Evolutionary conservation across 139 green algal species (phyloP).

Genomic region (Coelastrella sp.): DNA sequence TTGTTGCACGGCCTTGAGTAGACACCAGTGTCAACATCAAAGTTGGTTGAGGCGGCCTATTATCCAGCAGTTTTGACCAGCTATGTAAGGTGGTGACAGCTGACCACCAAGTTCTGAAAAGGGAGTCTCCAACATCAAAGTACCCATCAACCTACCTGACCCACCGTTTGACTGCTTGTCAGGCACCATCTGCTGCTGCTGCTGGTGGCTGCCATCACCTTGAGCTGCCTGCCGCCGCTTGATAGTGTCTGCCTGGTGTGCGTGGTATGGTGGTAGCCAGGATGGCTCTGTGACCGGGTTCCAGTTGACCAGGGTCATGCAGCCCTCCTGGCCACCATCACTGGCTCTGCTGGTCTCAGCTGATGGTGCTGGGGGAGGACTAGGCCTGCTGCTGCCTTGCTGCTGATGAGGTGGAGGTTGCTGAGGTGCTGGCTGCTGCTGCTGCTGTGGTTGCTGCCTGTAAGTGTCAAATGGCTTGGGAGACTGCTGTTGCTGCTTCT

Average conservation of each 20-base stretch:
- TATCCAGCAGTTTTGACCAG: no score
- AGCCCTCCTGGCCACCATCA: conserved; percentile 7
- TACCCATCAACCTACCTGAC: no score
- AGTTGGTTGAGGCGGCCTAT: no score
- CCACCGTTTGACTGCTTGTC: background rate
- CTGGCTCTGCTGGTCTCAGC: background rate
- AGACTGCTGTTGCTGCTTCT: conserved; percentile 27
- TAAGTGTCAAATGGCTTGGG: conserved; percentile 9
- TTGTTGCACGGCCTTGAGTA: no score
- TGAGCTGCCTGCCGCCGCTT: background rate
- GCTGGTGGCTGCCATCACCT: background rate
- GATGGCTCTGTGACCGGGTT: conserved; percentile 82
- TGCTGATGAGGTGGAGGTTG: background rate
- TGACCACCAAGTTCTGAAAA: no score
- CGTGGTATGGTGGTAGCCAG: conserved; percentile 60
- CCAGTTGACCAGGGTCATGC: conserved; percentile 56
- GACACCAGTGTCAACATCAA: no score
- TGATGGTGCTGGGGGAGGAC: conserved; percentile 20
- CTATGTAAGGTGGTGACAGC: no score
- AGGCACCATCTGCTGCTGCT: background rate
- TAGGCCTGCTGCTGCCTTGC: conserved; percentile 23
- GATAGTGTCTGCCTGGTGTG: background rate
- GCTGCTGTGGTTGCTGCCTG: conserved; percentile 39
- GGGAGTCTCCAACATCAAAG: no score
- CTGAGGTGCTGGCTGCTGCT: conserved; percentile 29